Conservation (phyloP, 2,329 filamentous ascomycete species). For the Hymenoscyphus scutula region DNA sequence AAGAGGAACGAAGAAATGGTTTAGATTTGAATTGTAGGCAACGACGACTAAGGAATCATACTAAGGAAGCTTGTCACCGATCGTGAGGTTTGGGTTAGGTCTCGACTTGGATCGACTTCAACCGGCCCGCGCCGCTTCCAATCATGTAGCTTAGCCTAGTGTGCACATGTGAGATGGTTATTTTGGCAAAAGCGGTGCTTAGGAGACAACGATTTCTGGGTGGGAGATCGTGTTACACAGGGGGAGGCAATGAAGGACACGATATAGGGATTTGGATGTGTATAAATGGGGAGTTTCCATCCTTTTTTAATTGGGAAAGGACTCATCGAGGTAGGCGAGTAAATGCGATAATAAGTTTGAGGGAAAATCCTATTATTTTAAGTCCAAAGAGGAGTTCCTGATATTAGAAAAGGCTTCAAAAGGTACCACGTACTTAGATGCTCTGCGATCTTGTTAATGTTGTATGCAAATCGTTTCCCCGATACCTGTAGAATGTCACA, state of each 20-base stretch:
- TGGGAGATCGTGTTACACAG: neutral
- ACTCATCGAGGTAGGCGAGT: neutral
- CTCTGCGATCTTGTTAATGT: neutral
- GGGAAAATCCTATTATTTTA: neutral
- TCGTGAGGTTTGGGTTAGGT: neutral
- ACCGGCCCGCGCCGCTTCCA: neutral
- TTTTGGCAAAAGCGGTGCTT: neutral
- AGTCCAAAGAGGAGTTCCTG: neutral
- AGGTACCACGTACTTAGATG: neutral
- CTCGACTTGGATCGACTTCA: neutral
- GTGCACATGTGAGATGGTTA: conserved; percentile 2
- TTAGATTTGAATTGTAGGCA: neutral
- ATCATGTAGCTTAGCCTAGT: neutral
- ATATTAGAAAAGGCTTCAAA: neutral
- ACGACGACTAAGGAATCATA: neutral
- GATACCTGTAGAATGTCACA: neutral
- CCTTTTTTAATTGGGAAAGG: too few relatives aligned
- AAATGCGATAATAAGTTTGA: neutral
- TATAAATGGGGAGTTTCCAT: too few relatives aligned
- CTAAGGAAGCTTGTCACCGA: neutral
- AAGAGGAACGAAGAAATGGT: too few relatives aligned
- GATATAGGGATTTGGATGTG: neutral
- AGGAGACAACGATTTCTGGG: neutral
- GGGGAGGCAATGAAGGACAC: neutral
- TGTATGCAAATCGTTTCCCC: conserved; percentile 1